A percentile compares a stretch with the other conserved stretches of the same genome.
Conservation (phyloP, 148 eudicot species). For the Spergularia bocconei region DNA sequence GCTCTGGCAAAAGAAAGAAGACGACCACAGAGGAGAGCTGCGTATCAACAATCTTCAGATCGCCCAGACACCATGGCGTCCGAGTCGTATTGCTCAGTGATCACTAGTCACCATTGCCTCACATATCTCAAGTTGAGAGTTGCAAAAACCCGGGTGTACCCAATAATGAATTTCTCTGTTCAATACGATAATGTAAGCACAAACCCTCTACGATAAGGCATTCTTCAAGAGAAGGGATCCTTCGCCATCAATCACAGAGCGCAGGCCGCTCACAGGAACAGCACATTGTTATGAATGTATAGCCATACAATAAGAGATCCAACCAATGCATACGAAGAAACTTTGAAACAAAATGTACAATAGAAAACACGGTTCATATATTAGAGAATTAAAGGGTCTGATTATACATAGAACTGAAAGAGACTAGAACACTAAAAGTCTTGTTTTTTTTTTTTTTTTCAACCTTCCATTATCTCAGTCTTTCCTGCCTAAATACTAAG, state of each 20-base stretch:
- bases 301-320: not conserved
- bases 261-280: not conserved
- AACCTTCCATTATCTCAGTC: slow-evolving; percentile 25
- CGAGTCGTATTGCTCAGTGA: not conserved
- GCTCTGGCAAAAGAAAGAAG: too few species aligned
- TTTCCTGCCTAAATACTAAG: slow-evolving; percentile 40
- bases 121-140: not conserved
- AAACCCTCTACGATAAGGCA: too few species aligned
- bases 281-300: not conserved
- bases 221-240: too few species aligned
- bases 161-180: too few species aligned
- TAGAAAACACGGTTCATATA: slow-evolving; percentile 51
- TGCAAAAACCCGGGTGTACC: too few species aligned
- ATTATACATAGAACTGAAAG: slow-evolving; percentile 55
- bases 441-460: not conserved
- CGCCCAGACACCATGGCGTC: not conserved
- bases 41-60: not conserved
- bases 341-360: slow-evolving; percentile 21
- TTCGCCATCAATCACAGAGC: not conserved
- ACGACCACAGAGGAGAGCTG: too few species aligned
- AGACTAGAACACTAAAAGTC: slow-evolving; percentile 31
- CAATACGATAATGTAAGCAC: too few species aligned
- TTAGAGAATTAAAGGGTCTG: slow-evolving; percentile 53
- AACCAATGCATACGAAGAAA: not conserved
- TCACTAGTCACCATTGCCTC: not conserved